Conservation (phyloP, 2,329 filamentous ascomycete genomes). For the Xylariomycetidae sp. region DNA sequence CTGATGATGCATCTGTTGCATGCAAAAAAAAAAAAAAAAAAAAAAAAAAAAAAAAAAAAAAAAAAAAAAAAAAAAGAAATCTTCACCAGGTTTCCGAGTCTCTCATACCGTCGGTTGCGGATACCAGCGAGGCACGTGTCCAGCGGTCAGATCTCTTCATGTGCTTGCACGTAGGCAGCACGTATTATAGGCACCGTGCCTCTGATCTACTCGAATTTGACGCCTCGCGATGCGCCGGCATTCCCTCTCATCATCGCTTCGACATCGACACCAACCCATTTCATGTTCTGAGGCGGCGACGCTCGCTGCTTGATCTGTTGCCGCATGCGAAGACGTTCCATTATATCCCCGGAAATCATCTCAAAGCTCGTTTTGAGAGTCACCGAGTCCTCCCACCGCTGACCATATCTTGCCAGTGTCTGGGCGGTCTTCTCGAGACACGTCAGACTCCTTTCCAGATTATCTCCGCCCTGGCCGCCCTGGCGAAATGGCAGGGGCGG, state of each 20-base stretch:
- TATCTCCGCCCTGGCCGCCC: constrained; percentile 38
- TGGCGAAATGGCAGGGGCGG: constrained; percentile 49
- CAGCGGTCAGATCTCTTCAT: no score
- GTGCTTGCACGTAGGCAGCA: no score
- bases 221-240: constrained; percentile 10
- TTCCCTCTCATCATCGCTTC: constrained; percentile 37
- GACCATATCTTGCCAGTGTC: constrained; percentile 52
- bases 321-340: constrained; percentile 36
- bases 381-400: constrained; percentile 54
- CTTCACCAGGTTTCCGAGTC: no score
- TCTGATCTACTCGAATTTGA: constrained; percentile 12
- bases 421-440: constrained; percentile 51
- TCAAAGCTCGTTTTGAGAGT: constrained; percentile 52
- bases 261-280: constrained; percentile 42
- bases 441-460: constrained; percentile 50
- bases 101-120: no score
- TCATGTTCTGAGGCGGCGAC: constrained; percentile 27
- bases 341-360: constrained; percentile 39
- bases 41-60: no score
- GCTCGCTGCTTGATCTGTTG: constrained; percentile 33
- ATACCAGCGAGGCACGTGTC: no score
- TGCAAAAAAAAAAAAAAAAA: not conserved
- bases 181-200: no score
- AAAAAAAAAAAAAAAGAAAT: no score
- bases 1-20: not conserved